Percentiles rank a stretch among this genome's conserved stretches.
These are phyloP conservation scores for Incumbomyces delicatus DNA, from an alignment of 2,329 filamentous ascomycete genomes.

Conservation along the genomic window DNA sequence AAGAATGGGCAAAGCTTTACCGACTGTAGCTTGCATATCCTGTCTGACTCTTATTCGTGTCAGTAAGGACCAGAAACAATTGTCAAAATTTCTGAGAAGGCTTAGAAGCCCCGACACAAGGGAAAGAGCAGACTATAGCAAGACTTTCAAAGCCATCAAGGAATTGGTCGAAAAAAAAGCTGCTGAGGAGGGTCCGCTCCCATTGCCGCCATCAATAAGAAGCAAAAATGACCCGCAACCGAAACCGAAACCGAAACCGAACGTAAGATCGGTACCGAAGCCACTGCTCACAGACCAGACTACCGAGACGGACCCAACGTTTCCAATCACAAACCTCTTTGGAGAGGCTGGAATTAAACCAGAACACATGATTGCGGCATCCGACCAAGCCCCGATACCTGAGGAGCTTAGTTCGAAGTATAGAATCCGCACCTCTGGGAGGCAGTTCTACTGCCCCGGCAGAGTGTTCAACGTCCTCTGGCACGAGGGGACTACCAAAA, in stretches of 20 bases:
- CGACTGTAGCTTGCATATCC: not conserved
- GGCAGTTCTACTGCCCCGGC: conserved; percentile 6
- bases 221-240: not conserved
- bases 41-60: not conserved
- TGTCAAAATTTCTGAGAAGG: not conserved
- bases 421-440: too few species aligned
- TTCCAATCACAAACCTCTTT: too few species aligned
- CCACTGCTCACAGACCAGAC: not conserved
- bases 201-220: not conserved
- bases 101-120: not conserved
- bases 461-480: conserved; percentile 26
- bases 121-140: not conserved
- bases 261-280: too few species aligned
- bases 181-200: not conserved
- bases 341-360: too few species aligned
- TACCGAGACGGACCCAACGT: too few species aligned
- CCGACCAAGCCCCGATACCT: not conserved
- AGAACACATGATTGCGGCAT: not conserved
- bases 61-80: not conserved
- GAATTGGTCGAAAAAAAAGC: not conserved
- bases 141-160: not conserved
- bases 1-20: not conserved
- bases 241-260: too few species aligned
- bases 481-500: conserved; percentile 21
- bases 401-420: not conserved